Percentiles rank a stretch among this genome's conserved stretches.
phyloP scores from a whole-genome alignment of 305 asterid species.

The Lippia alba region DNA sequence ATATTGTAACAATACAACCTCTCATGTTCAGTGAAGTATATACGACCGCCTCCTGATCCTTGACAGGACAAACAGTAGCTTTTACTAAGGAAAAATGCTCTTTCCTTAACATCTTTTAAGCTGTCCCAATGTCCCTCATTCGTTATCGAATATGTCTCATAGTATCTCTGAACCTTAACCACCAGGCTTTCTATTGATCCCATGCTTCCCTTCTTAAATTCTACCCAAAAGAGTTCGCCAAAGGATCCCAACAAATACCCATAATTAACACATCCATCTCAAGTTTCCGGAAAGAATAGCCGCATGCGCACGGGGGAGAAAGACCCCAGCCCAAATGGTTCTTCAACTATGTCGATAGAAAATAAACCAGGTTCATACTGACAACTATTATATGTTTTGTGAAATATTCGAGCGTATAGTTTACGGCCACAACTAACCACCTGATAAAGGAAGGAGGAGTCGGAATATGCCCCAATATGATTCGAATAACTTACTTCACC shows the following conservation, averaged over 20 bases:
- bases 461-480: neutral
- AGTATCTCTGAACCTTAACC: neutral
- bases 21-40: neutral
- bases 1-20: neutral
- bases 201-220: neutral
- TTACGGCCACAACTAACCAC: neutral
- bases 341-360: neutral
- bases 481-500: neutral
- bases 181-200: neutral
- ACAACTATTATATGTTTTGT: neutral
- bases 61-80: neutral
- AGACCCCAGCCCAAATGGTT: neutral
- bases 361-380: neutral
- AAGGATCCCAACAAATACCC: neutral
- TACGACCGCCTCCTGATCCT: neutral
- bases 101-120: neutral
- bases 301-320: neutral
- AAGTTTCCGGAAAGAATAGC: neutral
- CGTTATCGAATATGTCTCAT: too few relatives aligned
- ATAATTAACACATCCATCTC: neutral
- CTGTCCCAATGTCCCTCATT: neutral
- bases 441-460: neutral
- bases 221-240: neutral
- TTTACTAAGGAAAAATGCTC: neutral
- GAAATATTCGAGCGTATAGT: neutral